Base-by-base conservation (phyloP, 495 filamentous ascomycete genomes). In the Aspergillus sparsus region DNA sequence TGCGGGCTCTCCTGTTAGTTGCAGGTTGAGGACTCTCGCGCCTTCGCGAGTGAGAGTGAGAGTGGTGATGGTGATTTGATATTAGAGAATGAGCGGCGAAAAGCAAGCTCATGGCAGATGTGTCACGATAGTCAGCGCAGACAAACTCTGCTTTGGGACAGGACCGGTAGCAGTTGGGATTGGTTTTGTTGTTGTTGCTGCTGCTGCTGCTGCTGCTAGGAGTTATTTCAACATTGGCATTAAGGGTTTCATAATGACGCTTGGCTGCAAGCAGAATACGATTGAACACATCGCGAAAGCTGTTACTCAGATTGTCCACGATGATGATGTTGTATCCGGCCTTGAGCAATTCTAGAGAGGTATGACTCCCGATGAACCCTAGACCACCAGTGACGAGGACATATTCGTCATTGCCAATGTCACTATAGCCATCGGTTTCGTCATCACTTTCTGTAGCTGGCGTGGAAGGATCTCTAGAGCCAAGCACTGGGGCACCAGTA, bases 321-420 rank as follows among this genome's bases (percentile, higher is more conserved):
- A 87, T 74, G 63, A 86, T 72, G 33, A 87, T 82, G 65, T 86
- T 85, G 68, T 84, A 80, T 5, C 78, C 77, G 12, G 77, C 78
- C 54, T 86, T 82, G 42, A 87, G 75, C 21, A 87, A 70, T 63
- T 87, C 85, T 11, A 86, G 66, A 8, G 77, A 74, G 0, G 85
- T 86, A 66, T 86, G 85, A 33, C 80, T 83, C 50, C 85, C 85
- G 59, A 87, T 86, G 66, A 85, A 87, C 3, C 85, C 85, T n/a
- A 85, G 72, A 7, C 85, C 85, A 33, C 85, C 85, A 36, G 84
- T 82, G 45, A 87, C 82, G 15, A 86, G 75, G 44, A 85, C 79
- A 64, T 71, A 68, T 50, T 68, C 49, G 12, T 60, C 59, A 42
- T 42, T 27, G 21, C 3, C 21, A 27, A 2, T 27, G 21, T 27